Base-by-base conservation (phyloP, 1,284 basidiomycete genomes). In the Neolentinus lepideus region DNA sequence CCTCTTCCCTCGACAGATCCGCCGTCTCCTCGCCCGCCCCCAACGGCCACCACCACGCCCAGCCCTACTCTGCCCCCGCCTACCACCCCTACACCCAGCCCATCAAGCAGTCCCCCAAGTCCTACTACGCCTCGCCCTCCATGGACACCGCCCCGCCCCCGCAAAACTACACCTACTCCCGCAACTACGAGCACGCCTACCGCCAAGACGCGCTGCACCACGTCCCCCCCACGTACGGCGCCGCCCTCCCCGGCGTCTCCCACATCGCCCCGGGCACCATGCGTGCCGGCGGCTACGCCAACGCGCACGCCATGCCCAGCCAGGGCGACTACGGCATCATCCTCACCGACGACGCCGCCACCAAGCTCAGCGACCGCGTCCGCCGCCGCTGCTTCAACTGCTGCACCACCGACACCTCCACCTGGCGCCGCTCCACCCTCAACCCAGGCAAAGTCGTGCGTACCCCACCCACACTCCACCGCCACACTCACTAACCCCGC, bases 381-480 rank as follows among this genome's bases (percentile, higher is more conserved):
- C 77, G 88, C 27, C 71, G 88, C 35, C 72, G 85, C 51, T 90
- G 88, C 68, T 90, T 85, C 77, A 90, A 90, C 67, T 90, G 88
- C 68, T 84, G 82, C 65, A 88, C 88, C 24, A 88, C 88, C n/a
- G 89, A 91, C 61, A 90, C 89, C 38, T 85, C 84, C 54, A 90
- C 88, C 26, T 91, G 88, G 88, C 72, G 88, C 36, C 72, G 88
- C 57, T 84, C 81, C 24, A 90, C 87, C 64, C 77, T 91, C 54
- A 83, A 79, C 60, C 86, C 85, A 2, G 88, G 88, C 33, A 91
- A 91, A 79, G 89, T 90, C 62, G 87, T 89, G 64, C 59, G 88
- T 78, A 45, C 50, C 19, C 27, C 29, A 27, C 3, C 48, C 1
- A 6, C 50, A 22, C n/a, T 53, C 35, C 35, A 53, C 54, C 36